phyloP scores from a whole-genome alignment of 352 stramenopile genomes.

The Thalassiosira hispida region DNA sequence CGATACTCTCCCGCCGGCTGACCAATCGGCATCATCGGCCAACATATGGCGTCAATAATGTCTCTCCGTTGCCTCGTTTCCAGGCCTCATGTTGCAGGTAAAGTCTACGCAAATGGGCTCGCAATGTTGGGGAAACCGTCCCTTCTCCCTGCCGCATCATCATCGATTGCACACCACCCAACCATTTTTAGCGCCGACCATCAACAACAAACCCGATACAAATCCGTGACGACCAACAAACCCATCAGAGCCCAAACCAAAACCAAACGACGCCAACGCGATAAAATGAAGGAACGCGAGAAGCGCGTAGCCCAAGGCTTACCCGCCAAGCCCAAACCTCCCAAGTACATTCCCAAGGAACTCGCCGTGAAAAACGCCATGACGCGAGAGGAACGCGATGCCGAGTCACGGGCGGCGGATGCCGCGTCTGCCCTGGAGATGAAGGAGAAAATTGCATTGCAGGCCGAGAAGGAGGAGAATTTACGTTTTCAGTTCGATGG shows the following conservation, averaged over 20 bases:
- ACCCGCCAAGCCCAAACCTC: constrained; percentile 51
- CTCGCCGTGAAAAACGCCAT: constrained; percentile 68
- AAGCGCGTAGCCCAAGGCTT: constrained; percentile 50
- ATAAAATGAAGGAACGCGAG: constrained; percentile 58
- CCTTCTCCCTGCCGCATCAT: constrained; percentile 10
- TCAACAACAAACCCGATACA: constrained; percentile 3
- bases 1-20: too few relatives aligned
- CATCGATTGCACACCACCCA: background rate
- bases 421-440: constrained; percentile 51
- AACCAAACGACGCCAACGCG: constrained; percentile 48
- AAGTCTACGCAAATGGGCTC: constrained; percentile 2
- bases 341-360: constrained; percentile 70
- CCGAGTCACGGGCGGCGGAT: constrained; percentile 54
- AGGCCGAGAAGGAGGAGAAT: constrained; percentile 25
- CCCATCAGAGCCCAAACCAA: constrained; percentile 65
- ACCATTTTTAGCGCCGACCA: background rate
- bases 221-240: background rate
- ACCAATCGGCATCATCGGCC: too few relatives aligned
- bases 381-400: constrained; percentile 56
- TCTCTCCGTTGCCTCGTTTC: constrained; percentile 7
- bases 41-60: constrained; percentile 27
- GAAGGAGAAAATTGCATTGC: constrained; percentile 58
- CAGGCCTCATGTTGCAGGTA: background rate
- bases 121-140: constrained; percentile 23
- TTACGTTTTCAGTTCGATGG: constrained; percentile 46